Percentiles rank a stretch among this genome's conserved stretches.
Evolutionary conservation across 352 stramenopile species (phyloP).

Genomic region (Globisporangium takayamanum): DNA sequence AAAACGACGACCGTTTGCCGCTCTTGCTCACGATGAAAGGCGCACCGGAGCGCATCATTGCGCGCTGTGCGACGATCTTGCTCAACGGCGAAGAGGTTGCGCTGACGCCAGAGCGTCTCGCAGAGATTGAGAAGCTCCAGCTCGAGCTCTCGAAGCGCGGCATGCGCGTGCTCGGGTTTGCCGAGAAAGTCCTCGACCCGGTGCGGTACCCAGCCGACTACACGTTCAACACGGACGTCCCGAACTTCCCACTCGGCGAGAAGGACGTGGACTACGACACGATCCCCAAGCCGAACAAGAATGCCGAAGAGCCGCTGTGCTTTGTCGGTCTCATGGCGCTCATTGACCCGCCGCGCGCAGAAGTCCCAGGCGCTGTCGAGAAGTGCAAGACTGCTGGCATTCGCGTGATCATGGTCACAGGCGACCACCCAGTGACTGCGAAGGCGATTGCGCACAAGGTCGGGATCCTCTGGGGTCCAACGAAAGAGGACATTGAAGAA

Average conservation of each 20-base stretch:
- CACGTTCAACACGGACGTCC: slow-evolving; percentile 63
- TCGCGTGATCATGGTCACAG: slow-evolving; percentile 93
- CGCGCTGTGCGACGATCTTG: slow-evolving; percentile 85
- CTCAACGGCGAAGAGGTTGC: slow-evolving; percentile 37
- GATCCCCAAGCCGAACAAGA: slow-evolving; percentile 46
- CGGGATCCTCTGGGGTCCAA: slow-evolving; percentile 89
- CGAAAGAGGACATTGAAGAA: slow-evolving; percentile 77
- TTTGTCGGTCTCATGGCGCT: slow-evolving; percentile 95
- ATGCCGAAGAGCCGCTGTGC: slow-evolving; percentile 67
- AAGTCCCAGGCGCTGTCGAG: slow-evolving; percentile 82
- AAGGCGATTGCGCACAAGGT: slow-evolving; percentile 93
- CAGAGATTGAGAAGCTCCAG: slow-evolving; percentile 40
- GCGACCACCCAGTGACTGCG: slow-evolving; percentile 90
- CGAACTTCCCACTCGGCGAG: slow-evolving; percentile 27
- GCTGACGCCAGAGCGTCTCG: slow-evolving; percentile 85
- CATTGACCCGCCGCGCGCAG: slow-evolving; percentile 91
- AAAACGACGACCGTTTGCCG: slow-evolving; percentile 60
- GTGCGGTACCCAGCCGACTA: slow-evolving; percentile 35
- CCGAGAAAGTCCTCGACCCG: slow-evolving; percentile 45
- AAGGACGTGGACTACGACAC: slow-evolving; percentile 31
- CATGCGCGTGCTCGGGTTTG: slow-evolving; percentile 56
- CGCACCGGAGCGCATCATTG: slow-evolving; percentile 93
- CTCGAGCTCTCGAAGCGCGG: slow-evolving; percentile 53
- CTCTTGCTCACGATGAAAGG: slow-evolving; percentile 92
- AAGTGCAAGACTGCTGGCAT: slow-evolving; percentile 92